These are phyloP conservation scores for Pythium monospermum DNA, from an alignment of 352 stramenopile genomes.

Conservation along the genomic window DNA sequence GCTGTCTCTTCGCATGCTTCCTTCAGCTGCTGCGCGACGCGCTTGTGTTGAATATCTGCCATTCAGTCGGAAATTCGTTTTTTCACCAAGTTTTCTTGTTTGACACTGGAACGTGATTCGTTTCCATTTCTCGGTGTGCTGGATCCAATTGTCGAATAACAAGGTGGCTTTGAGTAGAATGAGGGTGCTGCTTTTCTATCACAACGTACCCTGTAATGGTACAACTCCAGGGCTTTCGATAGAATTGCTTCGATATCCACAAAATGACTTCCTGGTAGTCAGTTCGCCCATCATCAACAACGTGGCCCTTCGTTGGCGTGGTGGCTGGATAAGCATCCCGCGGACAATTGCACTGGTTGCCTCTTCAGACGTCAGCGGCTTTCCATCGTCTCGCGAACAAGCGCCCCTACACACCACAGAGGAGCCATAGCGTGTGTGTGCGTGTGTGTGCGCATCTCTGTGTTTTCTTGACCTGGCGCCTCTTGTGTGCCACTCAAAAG, in stretches of 20 bases:
- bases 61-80: slow-evolving; percentile 19
- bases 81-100: slow-evolving; percentile 11
- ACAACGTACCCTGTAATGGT: slow-evolving; percentile 11
- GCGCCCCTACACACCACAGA: too few relatives aligned
- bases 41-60: slow-evolving; percentile 62
- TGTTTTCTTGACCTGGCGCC: too few relatives aligned
- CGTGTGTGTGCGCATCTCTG: too few relatives aligned
- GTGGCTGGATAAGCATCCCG: slow-evolving; percentile 8
- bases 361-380: too few relatives aligned
- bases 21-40: slow-evolving; percentile 68
- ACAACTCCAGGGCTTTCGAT: slow-evolving; percentile 9
- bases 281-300: slow-evolving; percentile 2
- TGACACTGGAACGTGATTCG: too few relatives aligned
- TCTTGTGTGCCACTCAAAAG: too few relatives aligned
- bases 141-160: too few relatives aligned
- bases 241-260: slow-evolving; percentile 5
- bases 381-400: too few relatives aligned
- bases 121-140: too few relatives aligned
- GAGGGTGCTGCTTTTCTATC: neutral
- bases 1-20: slow-evolving; percentile 80
- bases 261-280: slow-evolving; percentile 12
- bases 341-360: too few relatives aligned
- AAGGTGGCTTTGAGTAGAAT: too few relatives aligned
- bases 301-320: slow-evolving; percentile 9
- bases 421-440: too few relatives aligned